Evolutionary conservation across 805 yeast species (phyloP), one percentile per base, ranked within the genome.

Genomic region (Saturnispora halmiae): DNA sequence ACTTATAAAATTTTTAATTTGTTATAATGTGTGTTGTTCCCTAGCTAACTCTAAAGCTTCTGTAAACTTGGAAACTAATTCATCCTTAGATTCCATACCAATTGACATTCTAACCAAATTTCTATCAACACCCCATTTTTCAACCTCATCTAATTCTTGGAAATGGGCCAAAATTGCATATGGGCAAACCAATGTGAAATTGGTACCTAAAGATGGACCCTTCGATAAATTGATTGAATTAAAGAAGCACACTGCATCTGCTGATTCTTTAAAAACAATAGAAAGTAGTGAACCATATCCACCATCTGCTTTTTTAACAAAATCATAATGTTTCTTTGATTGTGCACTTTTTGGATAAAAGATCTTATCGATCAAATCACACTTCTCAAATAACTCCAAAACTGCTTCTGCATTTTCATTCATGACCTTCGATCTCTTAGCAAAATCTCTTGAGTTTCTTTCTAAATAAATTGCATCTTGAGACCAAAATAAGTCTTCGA

Each of bases 391-490:
- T 36, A 80, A 61, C 10, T 73, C 67, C 34, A 82, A 68, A 11
- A 77, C 75, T 19, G 66, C 65, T 37, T 64, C 60, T 4, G 87
- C 66, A 6, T 75, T 82, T 22, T 60, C 56, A 57, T 82, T 79
- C 46, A 79, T 70, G 59, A 62, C 66, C 32, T 55, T 47, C 3
- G 76, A 79, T 53, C 96, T 70, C 18, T 64, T 63, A 25, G 73
- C 77, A 55, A 85, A 88, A 61, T 92, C 96, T 46, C 97, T 74
- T 4, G 95, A 85, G 65, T 92, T 92, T 55, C 96, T 72, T 60
- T 92, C 98, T 54, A 92, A 63, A 54, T 81, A 80, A 41, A 92
- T 75, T 1, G 95, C 95, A 62, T 92, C 98, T 61, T 90, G 95
- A 25, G 79, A 84, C 96, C 96, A 92, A 49, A 84, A 71, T 6